phyloP scores from a whole-genome alignment of 768 basidiomycete genomes.

The Boletellus ananas region DNA sequence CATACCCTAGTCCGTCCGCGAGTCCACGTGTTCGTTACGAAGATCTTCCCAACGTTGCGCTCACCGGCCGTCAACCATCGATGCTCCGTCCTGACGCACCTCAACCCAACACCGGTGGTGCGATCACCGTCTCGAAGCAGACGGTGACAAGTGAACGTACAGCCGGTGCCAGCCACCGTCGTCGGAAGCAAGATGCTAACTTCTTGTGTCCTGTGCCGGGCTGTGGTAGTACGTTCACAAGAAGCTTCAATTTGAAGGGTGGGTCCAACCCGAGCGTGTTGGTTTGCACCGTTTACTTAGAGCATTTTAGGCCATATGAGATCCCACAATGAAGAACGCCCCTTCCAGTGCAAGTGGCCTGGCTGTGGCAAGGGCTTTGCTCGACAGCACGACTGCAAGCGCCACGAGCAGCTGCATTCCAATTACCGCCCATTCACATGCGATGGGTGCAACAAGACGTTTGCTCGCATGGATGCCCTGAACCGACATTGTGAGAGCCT shows the following conservation, averaged over 20 bases:
- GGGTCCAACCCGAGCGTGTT: slow-evolving; percentile 18
- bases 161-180: slow-evolving; percentile 77
- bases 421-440: slow-evolving; percentile 92
- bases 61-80: slow-evolving; percentile 20
- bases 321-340: slow-evolving; percentile 91
- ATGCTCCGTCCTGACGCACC: slow-evolving; percentile 22
- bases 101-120: slow-evolving; percentile 1
- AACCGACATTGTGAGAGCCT: slow-evolving; percentile 80
- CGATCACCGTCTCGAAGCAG: slow-evolving; percentile 50
- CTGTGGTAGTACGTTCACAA: slow-evolving; percentile 85
- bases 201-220: slow-evolving; percentile 81
- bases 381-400: slow-evolving; percentile 93
- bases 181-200: slow-evolving; percentile 85
- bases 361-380: slow-evolving; percentile 94
- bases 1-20: slow-evolving; percentile 67
- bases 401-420: slow-evolving; percentile 91
- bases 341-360: slow-evolving; percentile 93
- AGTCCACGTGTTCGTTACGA: slow-evolving; percentile 53
- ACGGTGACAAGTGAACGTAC: slow-evolving; percentile 92
- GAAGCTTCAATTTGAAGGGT: slow-evolving; percentile 94
- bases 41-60: slow-evolving; percentile 41
- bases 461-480: slow-evolving; percentile 92
- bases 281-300: slow-evolving; percentile 11
- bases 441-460: slow-evolving; percentile 89
- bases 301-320: slow-evolving; percentile 73